phyloP scores from a whole-genome alignment of 768 basidiomycete genomes.

The Xerocomellus amylosporus region DNA sequence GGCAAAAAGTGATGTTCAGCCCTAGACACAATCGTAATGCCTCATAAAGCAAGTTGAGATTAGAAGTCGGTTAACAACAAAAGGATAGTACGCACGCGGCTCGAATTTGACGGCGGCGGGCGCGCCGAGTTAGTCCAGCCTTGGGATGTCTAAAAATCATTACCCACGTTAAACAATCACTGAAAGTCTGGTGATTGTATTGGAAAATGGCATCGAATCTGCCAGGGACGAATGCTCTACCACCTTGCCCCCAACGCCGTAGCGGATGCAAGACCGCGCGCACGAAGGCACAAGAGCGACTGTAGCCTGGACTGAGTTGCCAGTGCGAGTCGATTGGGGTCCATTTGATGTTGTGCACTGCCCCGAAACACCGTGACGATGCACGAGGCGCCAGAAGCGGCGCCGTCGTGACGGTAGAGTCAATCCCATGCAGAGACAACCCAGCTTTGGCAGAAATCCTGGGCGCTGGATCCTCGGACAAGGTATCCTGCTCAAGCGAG shows the following conservation, averaged over 20 bases:
- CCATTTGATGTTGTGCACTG: neutral
- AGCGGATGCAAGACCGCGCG: no score
- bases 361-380: neutral
- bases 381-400: no score
- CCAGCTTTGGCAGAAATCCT: neutral
- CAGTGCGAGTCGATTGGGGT: neutral
- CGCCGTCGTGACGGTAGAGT: no score
- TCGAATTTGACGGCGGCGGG: neutral
- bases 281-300: no score
- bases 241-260: no score
- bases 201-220: no score
- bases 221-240: no score
- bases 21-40: slow-evolving; percentile 11
- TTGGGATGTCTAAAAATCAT: no score
- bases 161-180: no score
- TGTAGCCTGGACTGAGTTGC: neutral
- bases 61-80: no score
- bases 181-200: no score
- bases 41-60: neutral
- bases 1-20: neutral
- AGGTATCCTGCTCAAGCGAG: neutral
- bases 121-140: neutral
- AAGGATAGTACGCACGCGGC: neutral
- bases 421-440: neutral
- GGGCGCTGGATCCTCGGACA: neutral